Base-by-base conservation (phyloP, 2,329 filamentous ascomycete species). In the Rhinocladiella similis region DNA sequence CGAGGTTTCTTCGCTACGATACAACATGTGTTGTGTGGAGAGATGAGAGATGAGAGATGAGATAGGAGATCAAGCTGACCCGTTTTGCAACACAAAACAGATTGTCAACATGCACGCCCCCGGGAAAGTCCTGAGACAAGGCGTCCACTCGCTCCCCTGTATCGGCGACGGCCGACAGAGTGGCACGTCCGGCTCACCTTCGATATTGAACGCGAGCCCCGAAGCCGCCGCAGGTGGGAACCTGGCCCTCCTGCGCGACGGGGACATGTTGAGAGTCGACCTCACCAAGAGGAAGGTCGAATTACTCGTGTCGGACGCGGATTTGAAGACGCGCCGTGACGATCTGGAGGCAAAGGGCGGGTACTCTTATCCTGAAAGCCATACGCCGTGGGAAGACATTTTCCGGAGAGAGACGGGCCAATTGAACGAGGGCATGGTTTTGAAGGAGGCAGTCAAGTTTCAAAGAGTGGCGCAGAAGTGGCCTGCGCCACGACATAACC, bases 161-260 rank as follows among this genome's bases (percentile, higher is more conserved):
- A 78, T 83, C 56, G 80, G 80, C 5, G 80, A 83, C 62, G 80
- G 80, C 1, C 70, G 80, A 46, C 80, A 83, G 63, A 81, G 78
- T 6, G 80, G 80, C 29, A 83, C 80, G 2, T 82, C 80, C 2
- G 79, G 77, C 0, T 80, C 77, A 2, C 80, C 80, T 1, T 81
- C 78, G 0, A 82, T 83, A 49, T 67, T 83, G n/a, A 82, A 83
- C 57, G 80, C 79, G 1, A 80, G 75, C 43, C 80, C 80, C 6
- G 80, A 83, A 66, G 80, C 80, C 12, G 79, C 80, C 1, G 77
- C 77, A 9, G 80, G 79, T 6, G 80, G 80, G 1, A 82, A 82
- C 51, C 69, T 83, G 18, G 79, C 77, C 3, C 70, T 83, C 18
- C 66, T 83, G 18, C 67, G 66, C 13, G 76, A 82, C 62, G 79